These are phyloP conservation scores for Pseudogymnoascus sp. DNA, from an alignment of 2,329 filamentous ascomycete genomes.

Conservation along the genomic window DNA sequence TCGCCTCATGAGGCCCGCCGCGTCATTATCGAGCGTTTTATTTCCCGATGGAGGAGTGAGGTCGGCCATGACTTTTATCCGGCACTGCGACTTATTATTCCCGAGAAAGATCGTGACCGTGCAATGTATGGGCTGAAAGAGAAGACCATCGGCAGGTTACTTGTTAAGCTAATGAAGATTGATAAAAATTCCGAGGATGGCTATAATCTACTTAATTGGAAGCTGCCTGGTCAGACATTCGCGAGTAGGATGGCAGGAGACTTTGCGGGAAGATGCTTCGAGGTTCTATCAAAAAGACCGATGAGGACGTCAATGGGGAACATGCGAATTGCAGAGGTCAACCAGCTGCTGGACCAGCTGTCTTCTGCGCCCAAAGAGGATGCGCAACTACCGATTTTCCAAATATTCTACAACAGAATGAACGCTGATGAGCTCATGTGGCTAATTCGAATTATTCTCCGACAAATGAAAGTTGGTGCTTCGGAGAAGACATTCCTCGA, in stretches of 20 bases:
- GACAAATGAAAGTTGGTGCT: slow-evolving; percentile 65
- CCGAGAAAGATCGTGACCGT: slow-evolving; percentile 85
- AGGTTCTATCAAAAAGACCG: slow-evolving; percentile 76
- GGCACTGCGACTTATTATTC: slow-evolving; percentile 81
- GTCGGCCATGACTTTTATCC: slow-evolving; percentile 92
- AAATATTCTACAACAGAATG: slow-evolving; percentile 82
- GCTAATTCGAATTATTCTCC: slow-evolving; percentile 87
- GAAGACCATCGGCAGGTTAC: slow-evolving; percentile 75
- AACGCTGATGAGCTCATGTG: slow-evolving; percentile 89
- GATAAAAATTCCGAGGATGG: slow-evolving; percentile 85
- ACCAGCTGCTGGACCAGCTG: slow-evolving; percentile 72
- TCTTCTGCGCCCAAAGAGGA: slow-evolving; percentile 69
- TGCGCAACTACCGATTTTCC: slow-evolving; percentile 74
- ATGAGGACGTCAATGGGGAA: slow-evolving; percentile 65
- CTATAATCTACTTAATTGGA: slow-evolving; percentile 82
- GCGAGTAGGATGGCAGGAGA: slow-evolving; percentile 69
- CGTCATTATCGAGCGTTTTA: slow-evolving; percentile 77
- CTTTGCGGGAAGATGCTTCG: slow-evolving; percentile 82
- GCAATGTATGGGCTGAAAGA: slow-evolving; percentile 94
- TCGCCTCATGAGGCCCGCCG: slow-evolving; percentile 71
- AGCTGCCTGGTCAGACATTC: slow-evolving; percentile 64
- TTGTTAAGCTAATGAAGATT: slow-evolving; percentile 91
- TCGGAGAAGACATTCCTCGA: slow-evolving; percentile 85
- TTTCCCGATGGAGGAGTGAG: slow-evolving; percentile 75
- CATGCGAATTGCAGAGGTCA: slow-evolving; percentile 85